A percentile compares a stretch with the other conserved stretches of the same genome.
Conservation (phyloP, 1,139 yeast genomes). For the Debaryomycetaceae sp. region DNA sequence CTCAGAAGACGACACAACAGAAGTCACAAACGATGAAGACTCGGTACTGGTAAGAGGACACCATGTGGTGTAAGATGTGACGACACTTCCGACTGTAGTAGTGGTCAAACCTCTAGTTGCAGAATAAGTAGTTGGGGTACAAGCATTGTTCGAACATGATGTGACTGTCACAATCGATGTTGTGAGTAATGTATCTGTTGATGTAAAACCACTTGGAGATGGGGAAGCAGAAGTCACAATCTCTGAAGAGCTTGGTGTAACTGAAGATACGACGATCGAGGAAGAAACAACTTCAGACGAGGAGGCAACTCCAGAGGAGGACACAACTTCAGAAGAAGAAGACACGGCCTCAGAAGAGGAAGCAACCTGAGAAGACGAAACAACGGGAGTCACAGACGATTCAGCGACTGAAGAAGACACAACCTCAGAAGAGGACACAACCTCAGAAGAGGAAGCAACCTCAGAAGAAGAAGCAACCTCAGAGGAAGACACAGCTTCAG, state of each 20-base stretch:
- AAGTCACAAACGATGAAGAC: not conserved
- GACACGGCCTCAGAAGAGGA: not conserved
- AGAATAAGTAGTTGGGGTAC: slow-evolving; percentile 7
- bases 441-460: not conserved
- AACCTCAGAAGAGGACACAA: not conserved
- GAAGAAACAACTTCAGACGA: not conserved
- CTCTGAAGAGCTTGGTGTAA: not conserved
- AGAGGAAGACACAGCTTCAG: not conserved
- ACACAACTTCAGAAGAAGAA: not conserved
- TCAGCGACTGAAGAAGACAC: not conserved
- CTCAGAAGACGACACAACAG: not conserved
- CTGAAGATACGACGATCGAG: not conserved
- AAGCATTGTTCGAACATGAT: slow-evolving; percentile 10
- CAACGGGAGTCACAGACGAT: not conserved
- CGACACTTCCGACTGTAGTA: slow-evolving; percentile 8
- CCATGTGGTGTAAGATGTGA: slow-evolving; percentile 25
- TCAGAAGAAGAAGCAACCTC: not conserved
- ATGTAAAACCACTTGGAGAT: slow-evolving; percentile 4
- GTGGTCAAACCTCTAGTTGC: slow-evolving; percentile 7
- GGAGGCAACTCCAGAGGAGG: not conserved
- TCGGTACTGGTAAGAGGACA: slow-evolving; percentile 10
- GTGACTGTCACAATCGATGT: slow-evolving; percentile 20
- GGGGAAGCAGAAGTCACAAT: not conserved
- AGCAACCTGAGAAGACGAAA: not conserved
- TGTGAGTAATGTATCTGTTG: slow-evolving; percentile 1